Conservation (phyloP, 2,329 filamentous ascomycete genomes). For the Exserohilum turcica region DNA sequence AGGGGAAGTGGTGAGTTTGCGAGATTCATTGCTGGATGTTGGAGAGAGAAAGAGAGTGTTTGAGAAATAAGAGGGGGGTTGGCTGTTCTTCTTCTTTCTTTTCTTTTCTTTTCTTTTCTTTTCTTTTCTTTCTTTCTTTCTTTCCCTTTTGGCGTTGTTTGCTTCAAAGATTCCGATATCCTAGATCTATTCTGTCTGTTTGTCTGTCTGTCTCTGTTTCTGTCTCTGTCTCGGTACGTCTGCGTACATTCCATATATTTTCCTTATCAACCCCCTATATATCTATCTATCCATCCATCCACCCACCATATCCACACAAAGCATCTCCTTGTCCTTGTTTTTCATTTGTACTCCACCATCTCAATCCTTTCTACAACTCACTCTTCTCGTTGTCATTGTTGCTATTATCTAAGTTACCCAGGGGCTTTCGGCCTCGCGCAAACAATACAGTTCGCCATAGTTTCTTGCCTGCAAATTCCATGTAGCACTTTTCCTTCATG, state of each 20-base stretch:
- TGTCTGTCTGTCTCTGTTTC: no score
- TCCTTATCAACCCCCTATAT: neutral
- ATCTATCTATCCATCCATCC: neutral
- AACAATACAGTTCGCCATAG: constrained; percentile 56
- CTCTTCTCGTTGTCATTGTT: constrained; percentile 26
- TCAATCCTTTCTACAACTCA: constrained; percentile 30
- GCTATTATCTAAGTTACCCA: constrained; percentile 9
- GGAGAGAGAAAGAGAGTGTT: neutral
- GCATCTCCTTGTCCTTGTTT: neutral
- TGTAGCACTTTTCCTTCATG: constrained; percentile 58
- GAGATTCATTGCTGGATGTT: constrained; percentile 1
- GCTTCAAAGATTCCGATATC: neutral
- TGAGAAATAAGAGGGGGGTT: neutral
- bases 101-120: neutral
- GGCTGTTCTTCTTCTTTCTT: neutral
- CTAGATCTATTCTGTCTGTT: no score
- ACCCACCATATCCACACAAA: no score
- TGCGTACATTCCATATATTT: neutral
- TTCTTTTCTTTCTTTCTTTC: neutral
- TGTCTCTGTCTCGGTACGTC: neutral
- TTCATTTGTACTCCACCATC: no score
- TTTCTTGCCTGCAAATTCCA: constrained; percentile 48
- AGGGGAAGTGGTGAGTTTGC: constrained; percentile 35
- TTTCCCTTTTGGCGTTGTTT: neutral
- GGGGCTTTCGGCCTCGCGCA: constrained; percentile 56